These are phyloP conservation scores for Thermochaetoides thermophila DNA, from an alignment of 495 filamentous ascomycete species.

Conservation along the genomic window DNA sequence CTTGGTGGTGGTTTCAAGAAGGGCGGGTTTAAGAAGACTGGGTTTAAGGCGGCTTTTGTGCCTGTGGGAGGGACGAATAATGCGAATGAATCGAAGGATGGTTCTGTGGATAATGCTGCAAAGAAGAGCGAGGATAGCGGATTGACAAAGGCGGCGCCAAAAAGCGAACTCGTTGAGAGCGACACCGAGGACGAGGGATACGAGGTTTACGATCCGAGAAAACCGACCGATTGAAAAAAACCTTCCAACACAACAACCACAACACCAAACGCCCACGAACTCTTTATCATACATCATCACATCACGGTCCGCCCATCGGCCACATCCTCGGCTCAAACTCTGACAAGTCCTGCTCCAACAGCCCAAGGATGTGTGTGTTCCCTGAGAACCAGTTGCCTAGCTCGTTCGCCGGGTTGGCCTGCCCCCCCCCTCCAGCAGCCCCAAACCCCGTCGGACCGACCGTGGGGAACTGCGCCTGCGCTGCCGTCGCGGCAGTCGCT, in stretches of 20 bases:
- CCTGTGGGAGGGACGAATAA: slow-evolving; percentile 13
- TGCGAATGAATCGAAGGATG: slow-evolving; percentile 5
- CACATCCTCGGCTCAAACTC: slow-evolving; percentile 27
- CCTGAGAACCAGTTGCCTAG: slow-evolving; percentile 56
- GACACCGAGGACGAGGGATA: slow-evolving; percentile 46
- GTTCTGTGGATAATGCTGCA: slow-evolving; percentile 9
- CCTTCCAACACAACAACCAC: background rate
- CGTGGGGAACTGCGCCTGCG: slow-evolving; percentile 4
- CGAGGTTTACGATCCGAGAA: slow-evolving; percentile 38
- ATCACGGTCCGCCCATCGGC: slow-evolving; percentile 10
- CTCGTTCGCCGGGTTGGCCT: slow-evolving; percentile 26
- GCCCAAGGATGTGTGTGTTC: slow-evolving; percentile 47
- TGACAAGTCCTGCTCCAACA: slow-evolving; percentile 45
- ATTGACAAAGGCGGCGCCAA: slow-evolving; percentile 1
- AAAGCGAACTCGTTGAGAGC: slow-evolving; percentile 30
- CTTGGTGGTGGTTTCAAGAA: slow-evolving; percentile 38
- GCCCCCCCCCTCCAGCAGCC: slow-evolving; percentile 5
- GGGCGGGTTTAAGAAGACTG: slow-evolving; percentile 35
- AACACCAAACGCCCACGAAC: background rate
- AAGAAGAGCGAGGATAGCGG: slow-evolving; percentile 7
- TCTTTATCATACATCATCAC: too few relatives aligned
- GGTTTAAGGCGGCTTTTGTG: slow-evolving; percentile 40
- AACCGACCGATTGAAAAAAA: slow-evolving; percentile 34
- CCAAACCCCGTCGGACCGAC: slow-evolving; percentile 1
- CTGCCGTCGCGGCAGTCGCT: slow-evolving; percentile 5